Conservation (phyloP, 495 filamentous ascomycete genomes). For the Bacidia gigantensis region DNA sequence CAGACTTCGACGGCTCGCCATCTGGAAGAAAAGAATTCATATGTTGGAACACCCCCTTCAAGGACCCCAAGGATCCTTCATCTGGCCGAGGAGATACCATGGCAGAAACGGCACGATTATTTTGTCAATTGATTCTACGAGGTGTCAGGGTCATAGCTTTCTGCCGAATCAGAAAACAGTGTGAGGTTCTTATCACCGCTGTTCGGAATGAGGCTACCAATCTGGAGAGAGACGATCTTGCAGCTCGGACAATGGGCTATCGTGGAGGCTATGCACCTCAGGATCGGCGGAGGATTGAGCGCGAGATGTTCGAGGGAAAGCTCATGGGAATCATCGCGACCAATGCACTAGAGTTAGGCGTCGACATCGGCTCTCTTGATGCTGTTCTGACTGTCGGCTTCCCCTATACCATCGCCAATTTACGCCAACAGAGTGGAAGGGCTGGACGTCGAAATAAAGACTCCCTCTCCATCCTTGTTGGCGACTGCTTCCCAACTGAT, state of each 20-base stretch:
- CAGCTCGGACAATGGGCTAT: constrained; percentile 82
- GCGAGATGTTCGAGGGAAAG: constrained; percentile 93
- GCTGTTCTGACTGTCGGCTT: constrained; percentile 91
- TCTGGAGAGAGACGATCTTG: constrained; percentile 60
- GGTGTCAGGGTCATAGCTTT: constrained; percentile 93
- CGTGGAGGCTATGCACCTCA: constrained; percentile 92
- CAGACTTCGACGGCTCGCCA: constrained; percentile 87
- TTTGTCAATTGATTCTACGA: constrained; percentile 77
- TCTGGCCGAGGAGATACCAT: constrained; percentile 75
- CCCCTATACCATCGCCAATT: constrained; percentile 85
- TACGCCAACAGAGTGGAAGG: constrained; percentile 88
- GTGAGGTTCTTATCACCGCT: constrained; percentile 71
- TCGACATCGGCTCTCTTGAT: constrained; percentile 92
- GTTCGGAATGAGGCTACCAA: constrained; percentile 61
- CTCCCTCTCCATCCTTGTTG: constrained; percentile 78
- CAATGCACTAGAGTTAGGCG: constrained; percentile 80
- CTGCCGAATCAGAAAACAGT: constrained; percentile 72
- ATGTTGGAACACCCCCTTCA: constrained; percentile 96
- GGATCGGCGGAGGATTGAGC: constrained; percentile 80
- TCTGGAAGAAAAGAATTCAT: constrained; percentile 90
- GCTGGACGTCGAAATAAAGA: constrained; percentile 90
- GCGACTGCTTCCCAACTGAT: constrained; percentile 84
- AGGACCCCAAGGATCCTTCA: constrained; percentile 73
- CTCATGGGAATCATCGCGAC: constrained; percentile 90
- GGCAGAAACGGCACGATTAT: constrained; percentile 72